Conservation (phyloP, 345 rosid species). For the Sonneratia caseolaris region DNA sequence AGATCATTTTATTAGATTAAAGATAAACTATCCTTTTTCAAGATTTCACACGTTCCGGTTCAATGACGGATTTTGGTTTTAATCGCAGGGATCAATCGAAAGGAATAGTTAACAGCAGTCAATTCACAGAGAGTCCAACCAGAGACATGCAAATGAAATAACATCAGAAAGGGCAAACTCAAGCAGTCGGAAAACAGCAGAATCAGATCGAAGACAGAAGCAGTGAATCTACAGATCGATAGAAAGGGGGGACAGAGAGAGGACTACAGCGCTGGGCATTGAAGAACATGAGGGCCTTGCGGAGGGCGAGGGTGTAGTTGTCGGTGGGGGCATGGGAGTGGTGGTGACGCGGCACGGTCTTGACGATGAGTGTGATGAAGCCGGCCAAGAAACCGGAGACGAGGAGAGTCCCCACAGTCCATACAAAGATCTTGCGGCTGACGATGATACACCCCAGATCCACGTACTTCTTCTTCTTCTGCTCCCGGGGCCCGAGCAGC, state of each 20-base stretch:
- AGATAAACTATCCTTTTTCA: no score
- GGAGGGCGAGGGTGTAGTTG: conserved; percentile 84
- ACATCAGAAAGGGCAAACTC: not conserved
- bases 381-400: conserved; percentile 62
- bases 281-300: conserved; percentile 96
- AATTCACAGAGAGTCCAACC: not conserved
- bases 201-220: not conserved
- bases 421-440: conserved; percentile 87
- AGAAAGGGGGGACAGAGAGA: no score
- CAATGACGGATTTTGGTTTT: no score
- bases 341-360: conserved; percentile 76
- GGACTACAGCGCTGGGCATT: conserved; percentile 76
- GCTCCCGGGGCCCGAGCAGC: conserved; percentile 84
- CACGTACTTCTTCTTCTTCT: conserved; percentile 93
- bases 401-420: conserved; percentile 72
- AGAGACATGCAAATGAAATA: not conserved
- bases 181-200: no score
- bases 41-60: no score
- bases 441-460: conserved; percentile 95
- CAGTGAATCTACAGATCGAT: no score
- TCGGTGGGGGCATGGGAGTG: conserved; percentile 46
- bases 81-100: not conserved
- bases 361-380: conserved; percentile 65
- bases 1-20: no score
- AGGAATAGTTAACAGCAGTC: not conserved